Percentiles rank a stretch among this genome's conserved stretches.
phyloP scores from a whole-genome alignment of 805 yeast species.

The Clavispora santaluciae region DNA sequence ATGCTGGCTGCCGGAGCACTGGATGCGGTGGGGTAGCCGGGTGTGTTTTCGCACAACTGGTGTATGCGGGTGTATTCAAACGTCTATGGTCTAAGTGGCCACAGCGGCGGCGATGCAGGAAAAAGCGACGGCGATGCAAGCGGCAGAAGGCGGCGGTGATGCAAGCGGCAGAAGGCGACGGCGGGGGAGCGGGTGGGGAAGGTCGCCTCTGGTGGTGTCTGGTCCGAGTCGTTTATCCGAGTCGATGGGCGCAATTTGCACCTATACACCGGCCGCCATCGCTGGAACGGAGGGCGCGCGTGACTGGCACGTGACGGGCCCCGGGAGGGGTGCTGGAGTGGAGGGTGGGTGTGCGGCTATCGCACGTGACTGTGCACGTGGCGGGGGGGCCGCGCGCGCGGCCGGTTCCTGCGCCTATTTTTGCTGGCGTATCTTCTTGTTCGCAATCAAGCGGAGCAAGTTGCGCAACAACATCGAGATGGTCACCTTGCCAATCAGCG shows the following conservation, averaged over 20 bases:
- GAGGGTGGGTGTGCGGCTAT: no score
- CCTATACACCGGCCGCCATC: neutral
- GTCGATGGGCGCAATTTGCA: neutral
- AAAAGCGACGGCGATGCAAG: no score
- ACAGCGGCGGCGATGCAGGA: neutral
- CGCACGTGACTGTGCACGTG: neutral
- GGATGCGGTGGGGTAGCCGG: neutral
- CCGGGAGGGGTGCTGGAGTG: no score
- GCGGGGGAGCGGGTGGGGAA: no score
- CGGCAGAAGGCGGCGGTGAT: no score
- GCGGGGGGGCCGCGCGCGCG: neutral
- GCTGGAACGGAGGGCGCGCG: neutral
- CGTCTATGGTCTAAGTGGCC: neutral
- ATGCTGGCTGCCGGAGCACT: neutral
- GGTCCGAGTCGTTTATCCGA: neutral
- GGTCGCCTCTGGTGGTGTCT: no score
- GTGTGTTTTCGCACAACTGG: neutral
- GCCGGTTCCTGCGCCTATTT: neutral
- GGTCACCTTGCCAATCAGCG: constrained; percentile 94
- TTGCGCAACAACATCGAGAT: constrained; percentile 92
- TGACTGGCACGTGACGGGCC: no score
- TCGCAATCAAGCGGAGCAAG: constrained; percentile 73
- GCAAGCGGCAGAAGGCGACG: no score
- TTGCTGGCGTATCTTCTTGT: constrained; percentile 36
- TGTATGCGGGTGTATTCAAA: neutral